Percentiles rank a stretch among this genome's conserved stretches.
phyloP scores from a whole-genome alignment of 805 yeast genomes.

The Pichia deserticola region DNA sequence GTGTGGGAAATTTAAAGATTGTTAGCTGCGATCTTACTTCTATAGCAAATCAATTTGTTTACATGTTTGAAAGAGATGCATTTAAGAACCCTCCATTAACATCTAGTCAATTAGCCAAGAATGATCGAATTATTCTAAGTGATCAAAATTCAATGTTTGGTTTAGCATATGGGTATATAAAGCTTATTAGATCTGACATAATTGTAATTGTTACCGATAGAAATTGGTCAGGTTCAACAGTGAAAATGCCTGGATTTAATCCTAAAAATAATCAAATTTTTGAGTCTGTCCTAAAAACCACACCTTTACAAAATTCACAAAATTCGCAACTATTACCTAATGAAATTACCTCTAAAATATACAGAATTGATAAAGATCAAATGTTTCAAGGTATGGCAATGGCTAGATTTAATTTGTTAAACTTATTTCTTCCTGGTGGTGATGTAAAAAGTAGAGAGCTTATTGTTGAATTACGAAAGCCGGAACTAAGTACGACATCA shows the following conservation, averaged over 20 bases:
- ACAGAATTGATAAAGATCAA: slow-evolving; percentile 76
- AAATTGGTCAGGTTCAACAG: slow-evolving; percentile 36
- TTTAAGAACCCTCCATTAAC: slow-evolving; percentile 14
- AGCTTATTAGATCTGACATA: slow-evolving; percentile 32
- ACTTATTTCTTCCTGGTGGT: slow-evolving; percentile 47
- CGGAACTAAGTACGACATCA: slow-evolving; percentile 31
- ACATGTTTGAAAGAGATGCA: slow-evolving; percentile 40
- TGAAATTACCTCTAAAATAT: slow-evolving; percentile 22
- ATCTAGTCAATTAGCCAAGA: slow-evolving; percentile 42
- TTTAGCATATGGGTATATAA: slow-evolving; percentile 55
- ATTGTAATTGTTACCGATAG: slow-evolving; percentile 48
- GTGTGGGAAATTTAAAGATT: slow-evolving; percentile 46
- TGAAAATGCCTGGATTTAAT: slow-evolving; percentile 37
- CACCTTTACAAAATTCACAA: not conserved
- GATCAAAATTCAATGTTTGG: slow-evolving; percentile 69
- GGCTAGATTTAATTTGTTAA: slow-evolving; percentile 69
- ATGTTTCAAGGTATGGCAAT: slow-evolving; percentile 65
- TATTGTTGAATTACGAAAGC: slow-evolving; percentile 48
- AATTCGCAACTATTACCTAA: too few relatives aligned
- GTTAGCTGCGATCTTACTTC: slow-evolving; percentile 17
- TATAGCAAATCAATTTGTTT: slow-evolving; percentile 28
- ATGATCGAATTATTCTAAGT: slow-evolving; percentile 67
- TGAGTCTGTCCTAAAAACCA: slow-evolving; percentile 35
- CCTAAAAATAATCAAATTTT: slow-evolving; percentile 40
- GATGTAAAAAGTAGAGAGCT: slow-evolving; percentile 38